Conservation (phyloP, 768 basidiomycete species). For the Mycena leptocephala region DNA sequence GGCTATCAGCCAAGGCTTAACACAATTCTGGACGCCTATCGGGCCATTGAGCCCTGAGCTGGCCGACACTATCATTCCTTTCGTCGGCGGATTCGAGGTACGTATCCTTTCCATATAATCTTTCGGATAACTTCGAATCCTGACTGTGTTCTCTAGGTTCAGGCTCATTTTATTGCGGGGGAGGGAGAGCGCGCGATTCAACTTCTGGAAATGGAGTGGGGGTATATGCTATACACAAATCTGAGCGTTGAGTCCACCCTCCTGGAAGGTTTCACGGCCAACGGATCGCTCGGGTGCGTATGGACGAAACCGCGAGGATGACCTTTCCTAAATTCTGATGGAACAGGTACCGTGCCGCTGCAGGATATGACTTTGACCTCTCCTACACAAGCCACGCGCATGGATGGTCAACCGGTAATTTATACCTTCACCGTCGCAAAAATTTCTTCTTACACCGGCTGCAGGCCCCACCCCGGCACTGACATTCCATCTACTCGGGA, state of each 20-base stretch:
- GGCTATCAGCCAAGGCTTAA: slow-evolving; percentile 61
- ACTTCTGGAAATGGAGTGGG: slow-evolving; percentile 63
- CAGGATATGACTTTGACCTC: slow-evolving; percentile 64
- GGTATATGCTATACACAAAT: slow-evolving; percentile 67
- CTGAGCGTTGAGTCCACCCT: slow-evolving; percentile 58
- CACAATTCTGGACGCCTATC: slow-evolving; percentile 64
- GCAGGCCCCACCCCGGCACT: slow-evolving; percentile 63
- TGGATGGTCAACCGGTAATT: slow-evolving; percentile 58
- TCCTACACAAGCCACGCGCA: slow-evolving; percentile 65
- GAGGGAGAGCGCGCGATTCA: slow-evolving; percentile 64
- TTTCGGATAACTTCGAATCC: not conserved
- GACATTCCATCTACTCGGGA: slow-evolving; percentile 63
- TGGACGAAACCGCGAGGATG: not conserved
- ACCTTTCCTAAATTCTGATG: not conserved
- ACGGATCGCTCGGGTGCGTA: slow-evolving; percentile 66
- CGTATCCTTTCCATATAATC: not conserved
- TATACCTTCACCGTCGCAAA: not conserved
- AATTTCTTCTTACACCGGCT: not conserved
- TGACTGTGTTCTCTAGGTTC: slow-evolving; percentile 50
- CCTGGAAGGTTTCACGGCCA: slow-evolving; percentile 64
- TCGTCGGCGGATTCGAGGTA: slow-evolving; percentile 68
- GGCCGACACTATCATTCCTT: slow-evolving; percentile 67
- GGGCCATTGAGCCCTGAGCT: slow-evolving; percentile 66
- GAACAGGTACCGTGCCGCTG: slow-evolving; percentile 59
- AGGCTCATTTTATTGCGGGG: slow-evolving; percentile 63